A percentile compares a stretch with the other conserved stretches of the same genome.
Evolutionary conservation across 768 basidiomycete species (phyloP).

Genomic region (Mycena rosella): DNA sequence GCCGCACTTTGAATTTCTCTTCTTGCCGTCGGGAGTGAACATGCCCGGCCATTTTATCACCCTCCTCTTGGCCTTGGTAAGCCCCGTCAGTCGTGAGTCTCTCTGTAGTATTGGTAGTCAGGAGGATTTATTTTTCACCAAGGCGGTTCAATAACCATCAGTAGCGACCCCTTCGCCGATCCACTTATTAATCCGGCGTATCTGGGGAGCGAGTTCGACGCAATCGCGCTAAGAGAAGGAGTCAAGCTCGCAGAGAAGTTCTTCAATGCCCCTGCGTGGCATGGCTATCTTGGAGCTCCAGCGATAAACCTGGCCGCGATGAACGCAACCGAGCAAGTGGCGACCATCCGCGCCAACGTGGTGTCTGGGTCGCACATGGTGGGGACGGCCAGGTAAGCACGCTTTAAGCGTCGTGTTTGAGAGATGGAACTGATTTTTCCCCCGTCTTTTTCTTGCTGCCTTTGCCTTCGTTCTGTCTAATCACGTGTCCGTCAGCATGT

Average conservation of each 20-base stretch:
- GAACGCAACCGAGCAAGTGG: neutral
- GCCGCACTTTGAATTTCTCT: constrained; percentile 14
- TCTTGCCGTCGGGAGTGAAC: neutral
- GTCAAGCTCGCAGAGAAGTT: constrained; percentile 5
- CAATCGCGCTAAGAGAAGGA: neutral
- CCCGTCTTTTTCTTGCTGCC: no score
- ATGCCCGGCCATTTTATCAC: neutral
- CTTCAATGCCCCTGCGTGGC: constrained; percentile 9
- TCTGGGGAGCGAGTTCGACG: neutral
- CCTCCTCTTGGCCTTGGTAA: constrained; percentile 6
- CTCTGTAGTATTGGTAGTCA: neutral
- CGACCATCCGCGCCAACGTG: neutral
- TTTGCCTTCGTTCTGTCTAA: no score
- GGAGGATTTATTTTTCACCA: no score
- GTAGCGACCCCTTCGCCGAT: constrained; percentile 6
- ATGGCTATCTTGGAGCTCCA: constrained; percentile 6
- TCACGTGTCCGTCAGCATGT: no score
- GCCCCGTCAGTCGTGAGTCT: constrained; percentile 19
- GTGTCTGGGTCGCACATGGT: constrained; percentile 7
- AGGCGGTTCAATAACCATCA: constrained; percentile 16
- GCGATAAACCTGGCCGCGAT: neutral
- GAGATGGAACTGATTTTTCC: no score
- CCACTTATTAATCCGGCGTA: constrained; percentile 1
- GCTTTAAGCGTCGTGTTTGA: no score
- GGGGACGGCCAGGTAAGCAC: constrained; percentile 7